Evolutionary conservation across 441 rosid species (phyloP).

Genomic region (Syzygium syzygioides): DNA sequence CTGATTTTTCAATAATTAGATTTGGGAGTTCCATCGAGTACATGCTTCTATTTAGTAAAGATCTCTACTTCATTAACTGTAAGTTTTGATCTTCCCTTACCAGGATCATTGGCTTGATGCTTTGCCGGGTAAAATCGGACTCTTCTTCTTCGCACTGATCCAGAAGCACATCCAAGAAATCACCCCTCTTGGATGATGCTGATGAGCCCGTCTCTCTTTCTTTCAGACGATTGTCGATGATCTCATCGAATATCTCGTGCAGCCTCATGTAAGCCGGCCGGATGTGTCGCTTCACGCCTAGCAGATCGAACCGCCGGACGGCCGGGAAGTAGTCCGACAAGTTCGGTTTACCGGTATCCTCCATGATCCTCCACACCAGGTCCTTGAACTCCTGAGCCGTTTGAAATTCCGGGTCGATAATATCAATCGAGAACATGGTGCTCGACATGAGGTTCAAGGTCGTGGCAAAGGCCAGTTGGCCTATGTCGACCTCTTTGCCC

Average conservation of each 20-base stretch:
- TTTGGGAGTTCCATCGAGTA: not conserved
- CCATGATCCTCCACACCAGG: slow-evolving; percentile 6
- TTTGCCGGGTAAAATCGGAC: not conserved
- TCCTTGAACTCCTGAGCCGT: slow-evolving; percentile 12
- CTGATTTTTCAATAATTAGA: not conserved
- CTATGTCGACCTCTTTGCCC: slow-evolving; percentile 5
- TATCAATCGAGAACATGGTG: slow-evolving; percentile 7
- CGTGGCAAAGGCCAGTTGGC: slow-evolving; percentile 7
- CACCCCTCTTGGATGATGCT: not conserved
- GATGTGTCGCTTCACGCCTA: slow-evolving; percentile 6
- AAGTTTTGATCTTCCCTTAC: not conserved
- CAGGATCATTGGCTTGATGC: not conserved
- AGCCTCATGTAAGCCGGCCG: not conserved
- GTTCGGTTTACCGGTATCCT: slow-evolving; percentile 11
- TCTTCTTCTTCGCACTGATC: slow-evolving; percentile 2
- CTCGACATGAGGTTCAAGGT: slow-evolving; percentile 15
- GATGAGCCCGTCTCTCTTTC: not conserved
- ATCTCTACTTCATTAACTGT: not conserved
- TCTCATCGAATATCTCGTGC: not conserved
- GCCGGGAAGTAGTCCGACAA: slow-evolving; percentile 11
- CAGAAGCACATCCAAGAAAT: slow-evolving; percentile 17
- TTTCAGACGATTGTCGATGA: slow-evolving; percentile 6
- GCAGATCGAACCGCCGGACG: slow-evolving; percentile 1
- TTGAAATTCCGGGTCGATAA: slow-evolving; percentile 1
- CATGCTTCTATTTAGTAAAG: not conserved